phyloP scores from a whole-genome alignment of 805 yeast genomes.

The Suhomyces sp. region DNA sequence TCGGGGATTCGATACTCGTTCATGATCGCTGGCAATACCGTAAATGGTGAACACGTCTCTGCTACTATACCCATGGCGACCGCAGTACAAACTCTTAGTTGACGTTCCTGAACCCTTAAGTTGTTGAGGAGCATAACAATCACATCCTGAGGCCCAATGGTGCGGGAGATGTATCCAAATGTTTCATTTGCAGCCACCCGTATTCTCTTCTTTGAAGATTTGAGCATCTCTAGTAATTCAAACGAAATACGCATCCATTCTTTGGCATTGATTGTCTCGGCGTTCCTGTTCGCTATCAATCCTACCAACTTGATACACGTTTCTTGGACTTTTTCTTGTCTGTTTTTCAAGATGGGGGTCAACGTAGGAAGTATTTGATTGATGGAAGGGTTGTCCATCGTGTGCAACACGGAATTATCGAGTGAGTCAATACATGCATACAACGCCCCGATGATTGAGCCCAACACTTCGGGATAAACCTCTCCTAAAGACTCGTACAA shows the following conservation, averaged over 20 bases:
- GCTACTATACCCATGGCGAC: conserved; percentile 98
- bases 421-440: conserved; percentile 57
- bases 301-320: conserved; percentile 78
- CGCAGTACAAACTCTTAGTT: conserved; percentile 92
- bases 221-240: conserved; percentile 84
- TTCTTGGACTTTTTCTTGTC: conserved; percentile 89
- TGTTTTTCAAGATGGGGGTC: conserved; percentile 85
- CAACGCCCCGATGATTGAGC: conserved; percentile 76
- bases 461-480: conserved; percentile 89
- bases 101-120: conserved; percentile 90
- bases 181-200: conserved; percentile 85
- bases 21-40: conserved; percentile 92
- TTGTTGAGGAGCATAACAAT: conserved; percentile 79
- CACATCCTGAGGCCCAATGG: conserved; percentile 96
- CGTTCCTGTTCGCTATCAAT: conserved; percentile 71
- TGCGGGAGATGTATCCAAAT: conserved; percentile 86
- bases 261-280: conserved; percentile 80
- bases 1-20: conserved; percentile 93
- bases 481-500: conserved; percentile 92
- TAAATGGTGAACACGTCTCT: conserved; percentile 86
- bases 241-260: conserved; percentile 98
- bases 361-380: conserved; percentile 80
- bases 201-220: conserved; percentile 72
- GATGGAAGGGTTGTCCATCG: conserved; percentile 62
- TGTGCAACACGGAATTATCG: conserved; percentile 56